Evolutionary conservation across 2,329 filamentous ascomycete species (phyloP).

Genomic region (Aureobasidium zeae): DNA sequence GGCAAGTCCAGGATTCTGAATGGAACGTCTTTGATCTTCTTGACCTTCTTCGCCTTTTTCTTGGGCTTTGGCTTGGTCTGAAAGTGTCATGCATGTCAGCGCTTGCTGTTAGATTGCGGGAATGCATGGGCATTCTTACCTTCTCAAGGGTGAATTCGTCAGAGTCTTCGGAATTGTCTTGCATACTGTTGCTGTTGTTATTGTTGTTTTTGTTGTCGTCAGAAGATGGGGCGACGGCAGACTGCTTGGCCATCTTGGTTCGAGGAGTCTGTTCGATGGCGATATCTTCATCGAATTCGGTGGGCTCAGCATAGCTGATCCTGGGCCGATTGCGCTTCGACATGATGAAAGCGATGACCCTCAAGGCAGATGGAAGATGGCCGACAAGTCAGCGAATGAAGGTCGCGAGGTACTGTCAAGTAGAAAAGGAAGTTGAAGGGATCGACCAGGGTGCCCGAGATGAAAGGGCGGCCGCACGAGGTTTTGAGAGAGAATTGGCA

Average conservation of each 20-base stretch:
- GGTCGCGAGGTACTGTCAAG: no score
- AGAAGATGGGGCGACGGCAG: neutral
- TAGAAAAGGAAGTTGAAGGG: no score
- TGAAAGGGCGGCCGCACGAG: no score
- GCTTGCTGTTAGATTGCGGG: neutral
- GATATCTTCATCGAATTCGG: slow-evolving; percentile 6
- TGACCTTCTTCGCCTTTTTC: neutral
- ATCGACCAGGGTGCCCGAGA: no score
- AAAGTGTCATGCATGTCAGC: no score
- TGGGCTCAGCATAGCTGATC: neutral
- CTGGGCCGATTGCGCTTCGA: neutral
- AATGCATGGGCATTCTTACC: neutral
- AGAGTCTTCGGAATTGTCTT: neutral
- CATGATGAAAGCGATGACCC: no score
- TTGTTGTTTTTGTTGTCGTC: neutral
- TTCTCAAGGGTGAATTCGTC: slow-evolving; percentile 7
- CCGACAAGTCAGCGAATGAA: no score
- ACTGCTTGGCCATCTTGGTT: neutral
- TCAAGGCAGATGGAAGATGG: no score
- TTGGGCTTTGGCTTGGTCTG: neutral
- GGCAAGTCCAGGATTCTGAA: slow-evolving; percentile 12
- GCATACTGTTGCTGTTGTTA: no score
- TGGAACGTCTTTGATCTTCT: slow-evolving; percentile 9
- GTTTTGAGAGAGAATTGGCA: no score
- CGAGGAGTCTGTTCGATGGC: neutral